Base-by-base conservation (phyloP, 768 basidiomycete genomes). In the Suillus subaureus region DNA sequence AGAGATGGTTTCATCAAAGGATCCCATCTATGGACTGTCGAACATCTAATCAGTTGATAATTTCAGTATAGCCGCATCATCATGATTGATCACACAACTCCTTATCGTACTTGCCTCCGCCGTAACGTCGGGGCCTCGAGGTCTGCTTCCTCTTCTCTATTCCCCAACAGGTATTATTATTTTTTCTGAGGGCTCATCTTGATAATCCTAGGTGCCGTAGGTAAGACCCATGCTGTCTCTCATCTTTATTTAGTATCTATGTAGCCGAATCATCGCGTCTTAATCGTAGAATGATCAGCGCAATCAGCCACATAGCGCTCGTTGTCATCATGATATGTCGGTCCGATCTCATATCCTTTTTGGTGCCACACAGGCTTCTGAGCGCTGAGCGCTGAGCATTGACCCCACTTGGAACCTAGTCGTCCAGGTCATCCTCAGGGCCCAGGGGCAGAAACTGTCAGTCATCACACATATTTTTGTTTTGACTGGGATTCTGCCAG, bases 41-140 rank as follows among this genome's bases (percentile, higher is more conserved):
- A 62, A 64, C 64, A 64, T 66, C 66, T 51, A 61, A 65, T 64
- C 63, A 64, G 45, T 42, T 35, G 23, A 33, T 33, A 33, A n/a
- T n/a, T n/a, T 5, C 33, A 31, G 31, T 31, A 31, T 31, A 5
- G 58, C 61, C 49, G 49, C 49, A 61, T 61, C 66, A 56, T 35
- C n/a, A n/a, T 15, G n/a, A 54, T 12, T n/a, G n/a, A n/a, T n/a
- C n/a, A n/a, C n/a, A n/a, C n/a, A n/a, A n/a, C n/a, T n/a, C 7
- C 37, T 12, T 54, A 51, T 67, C 71, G 56, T 35, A 26, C 51
- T 67, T n/a, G 9, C 39, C 39, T 40, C 39, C 39, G 39, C 39
- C n/a, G 55, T 57, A 37, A 58, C 8, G 57, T 58, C 37, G 57
- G 23, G 11, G 26, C 39, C 18, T 21, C 56, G 56, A 58, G 56